Evolutionary conservation across 768 basidiomycete genomes (phyloP).

Genomic region (Lactifluus piperatus): DNA sequence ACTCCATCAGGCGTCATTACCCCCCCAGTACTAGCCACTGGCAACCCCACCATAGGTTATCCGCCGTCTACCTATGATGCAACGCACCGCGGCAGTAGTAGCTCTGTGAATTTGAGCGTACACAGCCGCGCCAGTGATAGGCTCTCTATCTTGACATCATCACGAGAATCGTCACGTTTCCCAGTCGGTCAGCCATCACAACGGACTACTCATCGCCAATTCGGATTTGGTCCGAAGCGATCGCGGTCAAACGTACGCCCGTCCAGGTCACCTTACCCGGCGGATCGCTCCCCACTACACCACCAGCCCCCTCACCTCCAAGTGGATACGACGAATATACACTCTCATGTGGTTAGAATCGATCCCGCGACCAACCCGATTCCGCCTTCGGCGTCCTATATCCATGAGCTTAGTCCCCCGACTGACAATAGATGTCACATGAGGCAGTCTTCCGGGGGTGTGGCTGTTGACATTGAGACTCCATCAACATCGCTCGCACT

Average conservation of each 20-base stretch:
- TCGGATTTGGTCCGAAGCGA: too few species aligned
- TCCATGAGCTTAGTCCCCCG: background rate
- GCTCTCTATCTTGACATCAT: background rate
- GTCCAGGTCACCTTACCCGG: background rate
- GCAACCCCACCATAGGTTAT: background rate
- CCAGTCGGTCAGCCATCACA: too few species aligned
- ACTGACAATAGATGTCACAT: background rate
- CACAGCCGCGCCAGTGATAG: too few species aligned
- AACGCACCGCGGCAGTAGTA: background rate
- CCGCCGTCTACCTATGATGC: background rate
- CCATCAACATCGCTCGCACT: constrained; percentile 4
- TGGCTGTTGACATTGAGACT: background rate
- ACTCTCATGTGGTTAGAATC: background rate
- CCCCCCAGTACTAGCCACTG: background rate
- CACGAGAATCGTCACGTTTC: too few species aligned
- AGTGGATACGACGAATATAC: background rate
- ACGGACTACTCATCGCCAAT: too few species aligned
- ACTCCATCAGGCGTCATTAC: background rate
- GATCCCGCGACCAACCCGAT: background rate
- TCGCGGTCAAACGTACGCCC: background rate
- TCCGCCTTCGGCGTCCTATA: background rate
- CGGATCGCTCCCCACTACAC: background rate
- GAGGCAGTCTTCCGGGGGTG: background rate
- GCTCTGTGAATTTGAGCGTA: background rate
- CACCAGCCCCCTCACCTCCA: background rate